A percentile compares a stretch with the other conserved stretches of the same genome.
phyloP scores from a whole-genome alignment of 2,329 filamentous ascomycete genomes.

The Talaromyces sp. region DNA sequence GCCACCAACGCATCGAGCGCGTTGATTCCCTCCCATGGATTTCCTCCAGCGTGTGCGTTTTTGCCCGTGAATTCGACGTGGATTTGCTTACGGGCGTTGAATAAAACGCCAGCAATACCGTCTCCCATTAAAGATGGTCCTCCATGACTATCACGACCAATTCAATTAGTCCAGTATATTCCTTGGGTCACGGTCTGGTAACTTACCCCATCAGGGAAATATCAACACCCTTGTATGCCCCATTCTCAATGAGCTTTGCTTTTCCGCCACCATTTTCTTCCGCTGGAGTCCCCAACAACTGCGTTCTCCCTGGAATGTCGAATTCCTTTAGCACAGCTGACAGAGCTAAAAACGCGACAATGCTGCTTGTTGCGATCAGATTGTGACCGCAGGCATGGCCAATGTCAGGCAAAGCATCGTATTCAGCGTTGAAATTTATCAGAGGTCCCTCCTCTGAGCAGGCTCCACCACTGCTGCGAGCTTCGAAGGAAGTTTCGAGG shows the following conservation, averaged over 20 bases:
- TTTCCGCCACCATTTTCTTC: slow-evolving; percentile 27
- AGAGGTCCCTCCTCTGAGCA: slow-evolving; percentile 3
- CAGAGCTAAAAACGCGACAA: slow-evolving; percentile 15
- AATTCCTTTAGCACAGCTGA: slow-evolving; percentile 10
- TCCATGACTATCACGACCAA: background rate
- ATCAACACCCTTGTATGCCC: slow-evolving; percentile 29
- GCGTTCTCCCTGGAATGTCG: slow-evolving; percentile 16
- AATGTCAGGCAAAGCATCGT: slow-evolving; percentile 18
- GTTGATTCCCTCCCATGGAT: slow-evolving; percentile 58
- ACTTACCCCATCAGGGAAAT: slow-evolving; percentile 27
- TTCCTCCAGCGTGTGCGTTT: slow-evolving; percentile 53
- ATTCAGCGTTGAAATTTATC: slow-evolving; percentile 19
- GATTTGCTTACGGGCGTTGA: slow-evolving; percentile 32
- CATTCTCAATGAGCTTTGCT: slow-evolving; percentile 31
- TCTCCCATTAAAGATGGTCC: slow-evolving; percentile 9
- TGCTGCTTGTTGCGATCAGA: slow-evolving; percentile 7
- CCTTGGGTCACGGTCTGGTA: background rate
- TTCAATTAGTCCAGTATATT: background rate
- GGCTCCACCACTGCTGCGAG: slow-evolving; percentile 1
- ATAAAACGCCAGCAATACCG: slow-evolving; percentile 24
- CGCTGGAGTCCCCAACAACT: slow-evolving; percentile 24
- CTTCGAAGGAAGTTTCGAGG: slow-evolving; percentile 10
- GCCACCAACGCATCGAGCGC: slow-evolving; percentile 55
- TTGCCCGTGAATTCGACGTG: slow-evolving; percentile 42
- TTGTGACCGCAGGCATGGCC: slow-evolving; percentile 22